Percentiles rank a stretch among this genome's conserved stretches.
Conservation (phyloP, 176 grass and related monocot genomes). For the Juncus inflexus region DNA sequence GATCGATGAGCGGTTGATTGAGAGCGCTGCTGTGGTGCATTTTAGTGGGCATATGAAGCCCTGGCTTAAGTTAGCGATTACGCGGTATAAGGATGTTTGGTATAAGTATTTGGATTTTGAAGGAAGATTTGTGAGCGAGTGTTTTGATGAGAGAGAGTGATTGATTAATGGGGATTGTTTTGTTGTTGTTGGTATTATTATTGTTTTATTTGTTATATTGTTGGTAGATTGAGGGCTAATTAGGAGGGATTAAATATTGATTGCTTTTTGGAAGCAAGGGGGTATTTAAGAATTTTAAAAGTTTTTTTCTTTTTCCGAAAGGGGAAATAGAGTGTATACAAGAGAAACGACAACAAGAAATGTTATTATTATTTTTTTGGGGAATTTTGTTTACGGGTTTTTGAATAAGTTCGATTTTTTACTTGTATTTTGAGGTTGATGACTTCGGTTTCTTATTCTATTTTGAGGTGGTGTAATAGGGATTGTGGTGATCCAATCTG, state of each 20-base stretch:
- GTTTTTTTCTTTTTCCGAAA: constrained; percentile 24
- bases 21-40: constrained; percentile 90
- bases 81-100: constrained; percentile 82
- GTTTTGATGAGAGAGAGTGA: constrained; percentile 26
- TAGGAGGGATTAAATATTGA: too few relatives aligned
- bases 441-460: too few relatives aligned
- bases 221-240: too few relatives aligned
- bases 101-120: constrained; percentile 68
- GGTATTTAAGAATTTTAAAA: too few relatives aligned
- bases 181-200: too few relatives aligned
- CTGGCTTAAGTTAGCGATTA: constrained; percentile 90
- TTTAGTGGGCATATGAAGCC: constrained; percentile 98
- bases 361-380: constrained; percentile 52
- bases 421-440: not conserved
- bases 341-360: constrained; percentile 46
- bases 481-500: too few relatives aligned
- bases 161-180: not conserved
- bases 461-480: too few relatives aligned
- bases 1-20: constrained; percentile 94
- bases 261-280: too few relatives aligned
- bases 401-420: constrained; percentile 29
- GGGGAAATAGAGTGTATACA: constrained; percentile 59
- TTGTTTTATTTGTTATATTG: too few relatives aligned
- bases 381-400: constrained; percentile 48
- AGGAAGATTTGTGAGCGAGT: constrained; percentile 56